Base-by-base conservation (phyloP, 495 filamentous ascomycete species). In the Hypoxylon intermedium region DNA sequence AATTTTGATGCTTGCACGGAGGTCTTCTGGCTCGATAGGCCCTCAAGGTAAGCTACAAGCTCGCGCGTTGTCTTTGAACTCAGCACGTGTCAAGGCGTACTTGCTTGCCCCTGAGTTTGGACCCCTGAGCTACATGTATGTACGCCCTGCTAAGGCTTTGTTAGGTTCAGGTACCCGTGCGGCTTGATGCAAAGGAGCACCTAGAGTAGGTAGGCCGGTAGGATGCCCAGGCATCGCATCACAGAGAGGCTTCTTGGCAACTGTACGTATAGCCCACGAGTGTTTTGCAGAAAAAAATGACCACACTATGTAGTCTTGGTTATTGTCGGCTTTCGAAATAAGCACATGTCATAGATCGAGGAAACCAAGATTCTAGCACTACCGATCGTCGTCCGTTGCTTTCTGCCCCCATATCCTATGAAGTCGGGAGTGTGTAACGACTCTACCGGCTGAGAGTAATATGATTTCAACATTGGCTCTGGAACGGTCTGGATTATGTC, bases 81-180 rank as follows among this genome's bases (percentile, higher is more conserved):
- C 24, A 26, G 24, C 4, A 26, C 4, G 24, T 3, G 24, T 26
- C 24, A 7, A 38, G 7, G 16, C 36, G 15, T n/a, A 7, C n/a
- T n/a, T 15, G 5, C 5, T 19, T 38, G 18, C 36, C 36, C 36
- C 36, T 38, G 36, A 38, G 7, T 38, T 6, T 7, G 6, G 36
- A n/a, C 36, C 36, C 36, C 33, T 36, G 15, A 38, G 36, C 36
- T 16, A 38, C n/a, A n/a, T n/a, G n/a, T n/a, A n/a, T n/a, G n/a
- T n/a, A n/a, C n/a, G n/a, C 33, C 33, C 33, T 13, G 33, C 33
- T 15, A 13, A 13, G 15, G 33, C 33, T 36, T 6, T 13, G 4
- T 38, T 19, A 40, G 46, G 56, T 60, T 46, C 48, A 60, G 57
- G 49, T 60, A 60, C 48, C 48, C 57, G 57, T 13, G n/a, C 19